phyloP scores from a whole-genome alignment of 805 yeast genomes.

The Candida incommunis region DNA sequence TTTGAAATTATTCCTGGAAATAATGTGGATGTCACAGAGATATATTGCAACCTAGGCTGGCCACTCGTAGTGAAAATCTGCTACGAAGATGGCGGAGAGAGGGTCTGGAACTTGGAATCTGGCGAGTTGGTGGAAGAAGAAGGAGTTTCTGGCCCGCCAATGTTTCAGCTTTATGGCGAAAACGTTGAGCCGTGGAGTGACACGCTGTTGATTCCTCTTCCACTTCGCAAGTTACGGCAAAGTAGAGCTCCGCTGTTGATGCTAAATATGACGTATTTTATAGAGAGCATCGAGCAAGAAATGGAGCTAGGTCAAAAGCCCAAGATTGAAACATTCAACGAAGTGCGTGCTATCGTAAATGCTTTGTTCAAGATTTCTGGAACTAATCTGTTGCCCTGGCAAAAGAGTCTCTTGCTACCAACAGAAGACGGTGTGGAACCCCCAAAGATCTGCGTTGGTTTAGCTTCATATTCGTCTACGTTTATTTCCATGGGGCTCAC shows the following conservation, averaged over 20 bases:
- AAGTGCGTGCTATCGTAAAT: background rate
- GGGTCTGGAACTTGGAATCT: background rate
- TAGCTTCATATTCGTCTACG: background rate
- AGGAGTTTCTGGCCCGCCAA: background rate
- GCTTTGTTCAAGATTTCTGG: background rate
- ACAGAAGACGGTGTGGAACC: background rate
- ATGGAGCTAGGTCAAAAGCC: constrained; percentile 1
- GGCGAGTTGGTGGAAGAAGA: background rate
- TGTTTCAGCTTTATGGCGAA: constrained; percentile 1
- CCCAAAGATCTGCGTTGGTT: background rate
- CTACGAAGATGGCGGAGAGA: background rate
- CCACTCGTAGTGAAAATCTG: background rate
- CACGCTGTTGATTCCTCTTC: background rate
- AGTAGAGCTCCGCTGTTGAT: background rate
- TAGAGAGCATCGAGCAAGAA: background rate
- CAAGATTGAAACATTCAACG: background rate
- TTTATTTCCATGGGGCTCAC: background rate
- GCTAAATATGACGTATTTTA: background rate
- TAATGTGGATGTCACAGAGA: background rate
- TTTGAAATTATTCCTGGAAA: background rate
- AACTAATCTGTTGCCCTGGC: background rate
- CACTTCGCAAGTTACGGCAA: background rate
- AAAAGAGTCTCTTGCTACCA: background rate
- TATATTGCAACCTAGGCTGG: background rate
- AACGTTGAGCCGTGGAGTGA: background rate